Base-by-base conservation (phyloP, 805 yeast species). In the Schizosaccharomyces octosporus region DNA sequence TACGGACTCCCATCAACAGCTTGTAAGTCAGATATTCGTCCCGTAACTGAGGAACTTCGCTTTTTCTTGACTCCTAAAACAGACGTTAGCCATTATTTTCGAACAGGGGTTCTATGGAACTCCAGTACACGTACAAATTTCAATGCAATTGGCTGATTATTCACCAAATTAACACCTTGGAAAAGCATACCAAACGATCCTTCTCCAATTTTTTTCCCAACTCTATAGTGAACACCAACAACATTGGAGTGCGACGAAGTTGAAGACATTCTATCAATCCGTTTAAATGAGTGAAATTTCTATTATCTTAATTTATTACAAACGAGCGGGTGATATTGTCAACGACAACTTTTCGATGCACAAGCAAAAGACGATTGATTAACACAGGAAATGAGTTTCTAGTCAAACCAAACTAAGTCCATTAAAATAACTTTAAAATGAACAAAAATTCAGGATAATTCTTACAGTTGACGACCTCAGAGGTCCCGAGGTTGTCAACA, bases 171-270 rank as follows among this genome's bases (percentile, higher is more conserved):
- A 51, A 87, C 80, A 64, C 98, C 98, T 74, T 93, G 97, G 71
- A 93, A 93, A 63, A 93, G 84, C 61, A 93, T 95, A 62, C 98
- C 98, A 72, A 93, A 93, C 4, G 97, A 90, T 55, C 98, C 98
- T 73, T 93, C 97, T 63, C 98, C 98, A 64, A 93, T 89, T 74
- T 93, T 93, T 72, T 90, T 90, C 63, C 98, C 98, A 62, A 93
- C 93, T 67, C 88, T 84, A 74, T 89, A 93, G 76, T 93, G 98
- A 64, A 90, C 82, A 29, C 98, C 98, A 59, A 93, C 96, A 54
- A 84, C 81, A 70, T 80, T 81, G 55, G 81, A 77, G 63, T 75
- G 72, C 62, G 75, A 76, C 48, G 57, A 51, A 3, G 57, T 24
- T 17, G 57, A 17, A 17, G 57, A 51, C 57, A 51, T 51, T 17